Evolutionary conservation across 2,329 filamentous ascomycete species (phyloP).

Genomic region (Akanthomyces dipterigenus): DNA sequence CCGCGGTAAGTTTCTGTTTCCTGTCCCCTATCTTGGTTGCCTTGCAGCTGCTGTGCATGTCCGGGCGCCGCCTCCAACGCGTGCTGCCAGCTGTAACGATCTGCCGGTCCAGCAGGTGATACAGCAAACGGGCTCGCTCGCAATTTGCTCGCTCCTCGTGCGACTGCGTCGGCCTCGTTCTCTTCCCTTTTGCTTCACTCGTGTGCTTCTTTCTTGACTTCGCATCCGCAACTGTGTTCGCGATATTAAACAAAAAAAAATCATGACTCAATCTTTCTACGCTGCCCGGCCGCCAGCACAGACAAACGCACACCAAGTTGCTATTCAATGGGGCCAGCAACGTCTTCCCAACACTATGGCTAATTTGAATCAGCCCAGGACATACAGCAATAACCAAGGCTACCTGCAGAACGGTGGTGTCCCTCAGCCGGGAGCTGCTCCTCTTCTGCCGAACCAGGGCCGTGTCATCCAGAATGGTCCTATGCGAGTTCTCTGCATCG

Average conservation of each 20-base stretch:
- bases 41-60: conserved; percentile 8
- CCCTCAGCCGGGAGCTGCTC: conserved; percentile 52
- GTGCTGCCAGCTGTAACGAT: conserved; percentile 12
- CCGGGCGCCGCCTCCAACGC: conserved; percentile 2
- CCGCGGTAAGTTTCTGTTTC: conserved; percentile 31
- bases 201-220: background rate
- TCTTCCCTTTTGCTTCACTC: background rate
- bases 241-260: background rate
- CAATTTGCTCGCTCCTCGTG: background rate
- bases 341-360: conserved; percentile 15
- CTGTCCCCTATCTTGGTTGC: conserved; percentile 13
- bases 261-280: conserved; percentile 1
- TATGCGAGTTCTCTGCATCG: conserved; percentile 62
- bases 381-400: conserved; percentile 42
- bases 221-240: background rate
- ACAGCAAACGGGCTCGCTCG: conserved; percentile 9
- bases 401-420: conserved; percentile 58
- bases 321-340: conserved; percentile 2
- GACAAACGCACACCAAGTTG: background rate
- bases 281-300: background rate
- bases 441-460: conserved; percentile 61
- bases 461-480: conserved; percentile 59
- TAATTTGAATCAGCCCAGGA: conserved; percentile 30
- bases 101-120: conserved; percentile 4
- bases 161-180: background rate